Percentiles rank a stretch among this genome's conserved stretches.
Conservation (phyloP, 805 yeast genomes). For the Kodamaea laetipori region DNA sequence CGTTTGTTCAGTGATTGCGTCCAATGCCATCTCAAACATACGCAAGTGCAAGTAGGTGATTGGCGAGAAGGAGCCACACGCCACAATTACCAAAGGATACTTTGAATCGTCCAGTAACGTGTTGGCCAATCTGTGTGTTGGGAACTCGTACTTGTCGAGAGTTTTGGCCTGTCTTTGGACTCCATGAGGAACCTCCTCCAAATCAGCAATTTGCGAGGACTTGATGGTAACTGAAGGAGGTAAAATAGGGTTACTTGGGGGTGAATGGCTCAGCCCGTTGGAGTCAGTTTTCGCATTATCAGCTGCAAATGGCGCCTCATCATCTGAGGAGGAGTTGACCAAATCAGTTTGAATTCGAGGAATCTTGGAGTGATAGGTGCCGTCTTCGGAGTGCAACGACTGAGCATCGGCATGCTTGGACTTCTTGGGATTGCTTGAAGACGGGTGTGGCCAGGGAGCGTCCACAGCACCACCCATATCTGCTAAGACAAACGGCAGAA, state of each 20-base stretch:
- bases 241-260: conserved; percentile 22
- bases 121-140: conserved; percentile 80
- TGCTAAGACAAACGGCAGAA: conserved; percentile 76
- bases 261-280: background rate
- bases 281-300: conserved; percentile 24
- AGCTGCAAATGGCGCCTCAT: conserved; percentile 39
- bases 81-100: conserved; percentile 89
- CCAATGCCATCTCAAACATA: conserved; percentile 99
- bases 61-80: conserved; percentile 97
- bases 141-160: conserved; percentile 73
- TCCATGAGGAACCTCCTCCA: conserved; percentile 97
- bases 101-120: conserved; percentile 71
- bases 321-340: conserved; percentile 48
- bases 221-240: conserved; percentile 49
- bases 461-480: conserved; percentile 71
- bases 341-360: conserved; percentile 62
- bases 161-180: conserved; percentile 81
- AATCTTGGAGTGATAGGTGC: conserved; percentile 40
- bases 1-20: conserved; percentile 87
- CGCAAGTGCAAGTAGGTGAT: conserved; percentile 91
- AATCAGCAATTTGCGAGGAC: conserved; percentile 77
- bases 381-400: conserved; percentile 14
- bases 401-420: conserved; percentile 11
- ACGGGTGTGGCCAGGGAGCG: conserved; percentile 66
- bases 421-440: conserved; percentile 16